Evolutionary conservation across 176 grass and related monocot genomes (phyloP).

Genomic region (Paspalum vaginatum): DNA sequence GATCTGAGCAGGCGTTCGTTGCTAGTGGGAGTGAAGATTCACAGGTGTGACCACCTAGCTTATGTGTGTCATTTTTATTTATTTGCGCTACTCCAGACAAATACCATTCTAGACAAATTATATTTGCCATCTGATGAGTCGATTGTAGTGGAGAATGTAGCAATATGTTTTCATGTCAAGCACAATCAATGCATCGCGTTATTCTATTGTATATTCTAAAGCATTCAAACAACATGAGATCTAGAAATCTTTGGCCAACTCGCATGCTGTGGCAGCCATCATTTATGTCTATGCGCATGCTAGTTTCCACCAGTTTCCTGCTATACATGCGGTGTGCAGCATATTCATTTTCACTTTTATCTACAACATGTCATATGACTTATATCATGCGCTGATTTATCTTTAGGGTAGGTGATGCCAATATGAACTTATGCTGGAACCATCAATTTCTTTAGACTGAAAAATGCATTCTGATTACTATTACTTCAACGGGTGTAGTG

Average conservation of each 20-base stretch:
- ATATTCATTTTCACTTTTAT: conserved; percentile 11
- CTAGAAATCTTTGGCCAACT: neutral
- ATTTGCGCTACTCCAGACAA: neutral
- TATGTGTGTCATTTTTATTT: conserved; percentile 20
- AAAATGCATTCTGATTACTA: neutral
- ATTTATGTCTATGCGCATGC: conserved; percentile 1
- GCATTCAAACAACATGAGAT: conserved; percentile 30
- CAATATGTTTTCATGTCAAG: neutral
- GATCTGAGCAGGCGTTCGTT: conserved; percentile 82
- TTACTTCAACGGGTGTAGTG: neutral
- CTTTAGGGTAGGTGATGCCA: neutral
- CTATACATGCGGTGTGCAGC: neutral
- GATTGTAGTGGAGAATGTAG: neutral
- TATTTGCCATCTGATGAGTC: neutral
- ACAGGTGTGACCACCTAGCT: conserved; percentile 53
- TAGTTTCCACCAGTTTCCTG: neutral
- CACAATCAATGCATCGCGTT: conserved; percentile 9
- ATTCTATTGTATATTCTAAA: conserved; percentile 31
- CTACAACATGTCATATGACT: neutral
- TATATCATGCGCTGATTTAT: neutral
- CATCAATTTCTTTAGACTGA: neutral
- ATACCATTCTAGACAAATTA: neutral
- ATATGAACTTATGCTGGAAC: neutral
- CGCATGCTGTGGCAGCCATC: neutral
- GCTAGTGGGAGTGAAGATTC: conserved; percentile 97